Evolutionary conservation across 2,329 filamentous ascomycete species (phyloP).

Genomic region (Zymoseptoria crescenta): DNA sequence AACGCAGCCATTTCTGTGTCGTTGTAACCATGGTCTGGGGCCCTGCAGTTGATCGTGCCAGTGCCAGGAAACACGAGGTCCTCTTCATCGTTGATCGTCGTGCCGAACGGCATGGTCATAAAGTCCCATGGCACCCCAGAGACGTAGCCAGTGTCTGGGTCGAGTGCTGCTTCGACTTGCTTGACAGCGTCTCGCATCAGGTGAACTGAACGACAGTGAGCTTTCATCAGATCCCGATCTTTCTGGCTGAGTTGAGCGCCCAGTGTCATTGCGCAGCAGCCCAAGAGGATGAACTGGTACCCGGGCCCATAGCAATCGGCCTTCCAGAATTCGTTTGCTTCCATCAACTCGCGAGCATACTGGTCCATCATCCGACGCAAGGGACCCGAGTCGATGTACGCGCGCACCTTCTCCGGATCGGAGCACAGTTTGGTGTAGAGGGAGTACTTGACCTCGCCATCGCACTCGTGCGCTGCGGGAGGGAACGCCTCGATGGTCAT

Average conservation of each 20-base stretch:
- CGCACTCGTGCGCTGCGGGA: background rate
- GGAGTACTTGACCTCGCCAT: background rate
- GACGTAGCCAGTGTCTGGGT: slow-evolving; percentile 1
- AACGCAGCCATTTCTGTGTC: background rate
- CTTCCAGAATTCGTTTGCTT: background rate
- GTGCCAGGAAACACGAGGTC: background rate
- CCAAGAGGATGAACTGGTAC: slow-evolving; percentile 6
- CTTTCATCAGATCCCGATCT: background rate
- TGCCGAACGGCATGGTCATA: background rate
- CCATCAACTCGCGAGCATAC: background rate
- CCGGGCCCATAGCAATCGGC: slow-evolving; percentile 1
- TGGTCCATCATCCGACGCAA: background rate
- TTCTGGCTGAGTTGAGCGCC: background rate
- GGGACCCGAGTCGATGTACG: slow-evolving; percentile 6
- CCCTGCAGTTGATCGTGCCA: background rate
- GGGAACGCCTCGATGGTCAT: background rate
- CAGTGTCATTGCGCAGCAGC: slow-evolving; percentile 7
- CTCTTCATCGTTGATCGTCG: background rate
- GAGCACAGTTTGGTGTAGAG: slow-evolving; percentile 1
- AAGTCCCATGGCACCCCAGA: slow-evolving; percentile 1
- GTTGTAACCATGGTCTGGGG: background rate
- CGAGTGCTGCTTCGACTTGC: slow-evolving; percentile 1
- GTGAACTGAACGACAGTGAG: background rate
- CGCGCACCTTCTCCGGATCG: slow-evolving; percentile 3
- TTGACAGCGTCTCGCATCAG: slow-evolving; percentile 1